Evolutionary conservation across 2,329 filamentous ascomycete genomes (phyloP).

Genomic region (Canariomyces notabilis): DNA sequence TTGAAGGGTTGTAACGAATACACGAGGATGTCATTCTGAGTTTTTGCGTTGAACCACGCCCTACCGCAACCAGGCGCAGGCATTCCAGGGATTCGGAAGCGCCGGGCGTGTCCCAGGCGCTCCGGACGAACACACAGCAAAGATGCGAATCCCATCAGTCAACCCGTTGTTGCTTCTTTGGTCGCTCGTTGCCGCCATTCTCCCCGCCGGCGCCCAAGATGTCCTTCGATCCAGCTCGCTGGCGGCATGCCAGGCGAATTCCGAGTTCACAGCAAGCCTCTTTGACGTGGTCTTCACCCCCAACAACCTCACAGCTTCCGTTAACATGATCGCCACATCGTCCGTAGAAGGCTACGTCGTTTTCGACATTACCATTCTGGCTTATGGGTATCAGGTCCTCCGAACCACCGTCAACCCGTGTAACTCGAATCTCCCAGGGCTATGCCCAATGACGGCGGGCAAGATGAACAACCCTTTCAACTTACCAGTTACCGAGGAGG

Average conservation of each 20-base stretch:
- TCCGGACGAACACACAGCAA: constrained; percentile 17
- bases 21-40: constrained; percentile 5
- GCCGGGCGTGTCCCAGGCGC: too few species aligned
- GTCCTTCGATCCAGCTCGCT: constrained; percentile 78
- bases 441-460: constrained; percentile 78
- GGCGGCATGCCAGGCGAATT: constrained; percentile 72
- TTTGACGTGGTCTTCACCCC: constrained; percentile 72
- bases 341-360: constrained; percentile 68
- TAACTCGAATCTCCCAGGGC: constrained; percentile 53
- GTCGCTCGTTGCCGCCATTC: constrained; percentile 38
- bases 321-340: constrained; percentile 69
- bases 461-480: constrained; percentile 52
- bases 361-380: constrained; percentile 64
- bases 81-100: background rate
- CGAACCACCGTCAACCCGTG: constrained; percentile 65
- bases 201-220: constrained; percentile 46
- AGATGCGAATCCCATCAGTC: constrained; percentile 42
- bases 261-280: constrained; percentile 70
- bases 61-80: background rate
- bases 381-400: constrained; percentile 67
- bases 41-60: background rate
- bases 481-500: constrained; percentile 48
- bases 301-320: constrained; percentile 56
- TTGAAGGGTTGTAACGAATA: background rate
- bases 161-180: constrained; percentile 42